Evolutionary conservation across 306 rosid genomes (phyloP), one percentile per base, ranked within the genome.

Genomic region (Mimosa bimucronata): DNA sequence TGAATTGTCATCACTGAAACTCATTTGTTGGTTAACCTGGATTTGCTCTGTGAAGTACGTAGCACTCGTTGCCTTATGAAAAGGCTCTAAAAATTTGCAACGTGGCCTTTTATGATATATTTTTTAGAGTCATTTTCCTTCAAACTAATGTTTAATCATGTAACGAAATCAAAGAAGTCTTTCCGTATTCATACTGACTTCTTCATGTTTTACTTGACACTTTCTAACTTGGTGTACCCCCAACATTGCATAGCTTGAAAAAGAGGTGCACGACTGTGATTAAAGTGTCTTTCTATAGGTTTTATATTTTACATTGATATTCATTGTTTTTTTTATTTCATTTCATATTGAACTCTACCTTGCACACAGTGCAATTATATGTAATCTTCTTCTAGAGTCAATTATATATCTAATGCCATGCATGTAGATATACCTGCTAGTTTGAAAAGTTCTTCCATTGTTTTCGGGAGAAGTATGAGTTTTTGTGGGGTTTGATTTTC

Each of bases 381-480:
- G 29, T 38, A 57, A 61, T 75, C 23, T 50, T 73, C 23, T 50
- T 50, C 71, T 69, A 16, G 74, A 60, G 76, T n/a, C 55, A 74
- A 76, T 71, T 57, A 66, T 82, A 75, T 78, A 79, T 71, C 58
- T 57, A 81, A 75, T 76, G 76, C 81, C 77, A 83, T 62, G 44
- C 61, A 38, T 64, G 66, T 72, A 44, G 69, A 34, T 62, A 53
- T 90, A 94, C 98, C 95, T 92, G 97, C 94, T 75, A 87, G 41
- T 61, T 50, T 75, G 79, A 88, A 82, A 80, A 94, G 88, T 28
- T 83, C 94, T 79, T 94, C 90, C n/a, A 83, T 79, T 74, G 97
- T 84, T 48, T 90, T 67, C 10, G 98, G 97, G 85, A 94, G 86
- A 84, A 85, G 83, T 79, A 94, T 75, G 60, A 92, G 90, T 83